Percentiles rank a stretch among this genome's conserved stretches.
Conservation (phyloP, 495 filamentous ascomycete genomes). For the Penicillium simplicissimum region DNA sequence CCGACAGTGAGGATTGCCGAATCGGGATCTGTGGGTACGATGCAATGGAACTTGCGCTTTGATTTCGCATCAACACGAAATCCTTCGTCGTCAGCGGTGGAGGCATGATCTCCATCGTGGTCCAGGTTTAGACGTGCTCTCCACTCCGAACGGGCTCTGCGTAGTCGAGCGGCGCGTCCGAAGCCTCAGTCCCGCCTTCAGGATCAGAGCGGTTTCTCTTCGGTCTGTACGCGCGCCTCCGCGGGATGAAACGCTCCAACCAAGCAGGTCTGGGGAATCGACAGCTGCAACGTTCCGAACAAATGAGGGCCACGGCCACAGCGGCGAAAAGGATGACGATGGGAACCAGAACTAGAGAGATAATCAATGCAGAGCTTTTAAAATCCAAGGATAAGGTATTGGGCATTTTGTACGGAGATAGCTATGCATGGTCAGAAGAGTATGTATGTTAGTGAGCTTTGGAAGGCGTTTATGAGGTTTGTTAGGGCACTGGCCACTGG, state of each 20-base stretch:
- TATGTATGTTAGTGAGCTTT: neutral
- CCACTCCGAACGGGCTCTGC: conserved; percentile 15
- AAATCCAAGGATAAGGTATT: conserved; percentile 34
- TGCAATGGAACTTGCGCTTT: conserved; percentile 14
- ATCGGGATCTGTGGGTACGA: conserved; percentile 30
- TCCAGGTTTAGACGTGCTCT: conserved; percentile 25
- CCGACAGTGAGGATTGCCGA: conserved; percentile 29
- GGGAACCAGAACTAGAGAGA: conserved; percentile 57
- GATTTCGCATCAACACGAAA: conserved; percentile 1
- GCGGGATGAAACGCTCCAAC: conserved; percentile 11
- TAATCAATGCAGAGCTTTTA: conserved; percentile 44
- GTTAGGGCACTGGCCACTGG: neutral
- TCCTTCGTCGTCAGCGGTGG: conserved; percentile 20
- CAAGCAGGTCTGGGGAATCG: conserved; percentile 17
- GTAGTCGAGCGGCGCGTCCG: conserved; percentile 21
- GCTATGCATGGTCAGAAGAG: conserved; percentile 7
- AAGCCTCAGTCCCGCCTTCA: conserved; percentile 26
- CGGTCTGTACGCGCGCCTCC: conserved; percentile 13
- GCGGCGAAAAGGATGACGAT: conserved; percentile 47
- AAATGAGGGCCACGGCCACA: conserved; percentile 49
- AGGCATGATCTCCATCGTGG: conserved; percentile 8
- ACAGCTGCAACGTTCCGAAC: conserved; percentile 38
- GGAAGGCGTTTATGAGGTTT: neutral
- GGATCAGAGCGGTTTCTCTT: conserved; percentile 25
- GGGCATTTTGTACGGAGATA: conserved; percentile 29